These are phyloP conservation scores for Cystofilobasidium bisporidii DNA, from an alignment of 768 basidiomycete species.

Conservation along the genomic window DNA sequence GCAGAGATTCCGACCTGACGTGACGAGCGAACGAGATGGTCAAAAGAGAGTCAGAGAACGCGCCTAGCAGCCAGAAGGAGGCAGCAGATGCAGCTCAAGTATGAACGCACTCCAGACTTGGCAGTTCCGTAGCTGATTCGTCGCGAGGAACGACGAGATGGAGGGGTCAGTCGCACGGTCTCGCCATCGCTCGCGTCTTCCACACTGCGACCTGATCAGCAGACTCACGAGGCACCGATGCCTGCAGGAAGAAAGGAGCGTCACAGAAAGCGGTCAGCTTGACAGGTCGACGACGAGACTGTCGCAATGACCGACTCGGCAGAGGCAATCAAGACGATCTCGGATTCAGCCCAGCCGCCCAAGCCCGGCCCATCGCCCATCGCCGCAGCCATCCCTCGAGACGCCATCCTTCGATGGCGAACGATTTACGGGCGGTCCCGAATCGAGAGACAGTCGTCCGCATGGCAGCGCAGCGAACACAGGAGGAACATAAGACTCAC, in stretches of 20 bases:
- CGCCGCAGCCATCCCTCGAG: neutral
- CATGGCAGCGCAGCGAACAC: neutral
- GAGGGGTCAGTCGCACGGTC: neutral
- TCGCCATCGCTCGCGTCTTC: neutral
- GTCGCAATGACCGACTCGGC: no score
- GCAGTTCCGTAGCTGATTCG: constrained; percentile 83
- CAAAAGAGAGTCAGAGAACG: no score
- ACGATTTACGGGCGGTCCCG: no score
- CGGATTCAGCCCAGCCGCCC: no score
- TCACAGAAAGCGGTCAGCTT: no score
- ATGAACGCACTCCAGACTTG: constrained; percentile 81
- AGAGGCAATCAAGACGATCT: no score
- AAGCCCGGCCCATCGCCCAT: neutral
- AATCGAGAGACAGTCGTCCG: neutral
- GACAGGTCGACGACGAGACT: no score
- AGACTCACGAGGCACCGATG: constrained; percentile 25
- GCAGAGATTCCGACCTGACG: constrained; percentile 68
- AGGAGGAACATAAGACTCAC: constrained; percentile 42
- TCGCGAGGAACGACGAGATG: neutral
- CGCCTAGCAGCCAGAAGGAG: no score
- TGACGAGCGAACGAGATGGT: no score
- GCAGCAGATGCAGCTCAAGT: no score
- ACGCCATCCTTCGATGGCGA: neutral
- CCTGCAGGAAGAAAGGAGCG: neutral
- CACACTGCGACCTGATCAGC: neutral